Evolutionary conservation across 2,329 filamentous ascomycete species (phyloP).

Genomic region (Cytospora paraplurivora): DNA sequence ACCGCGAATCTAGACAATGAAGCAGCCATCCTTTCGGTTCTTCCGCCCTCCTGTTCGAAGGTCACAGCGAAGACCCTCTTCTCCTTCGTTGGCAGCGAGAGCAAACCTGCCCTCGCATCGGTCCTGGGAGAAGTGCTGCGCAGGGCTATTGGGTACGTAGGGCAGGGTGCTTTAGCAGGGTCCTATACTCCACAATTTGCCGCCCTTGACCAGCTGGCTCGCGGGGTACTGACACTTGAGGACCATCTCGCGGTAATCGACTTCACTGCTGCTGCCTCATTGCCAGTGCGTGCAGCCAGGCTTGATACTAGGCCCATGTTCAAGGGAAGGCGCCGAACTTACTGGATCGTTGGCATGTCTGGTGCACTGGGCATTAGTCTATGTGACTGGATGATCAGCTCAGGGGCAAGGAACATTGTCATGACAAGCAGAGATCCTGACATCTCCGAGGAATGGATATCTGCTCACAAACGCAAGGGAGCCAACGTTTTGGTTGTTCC

Average conservation of each 20-base stretch:
- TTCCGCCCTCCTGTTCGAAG: slow-evolving; percentile 7
- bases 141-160: background rate
- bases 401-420: slow-evolving; percentile 28
- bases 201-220: no score
- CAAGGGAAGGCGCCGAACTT: slow-evolving; percentile 24
- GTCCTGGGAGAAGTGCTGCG: no score
- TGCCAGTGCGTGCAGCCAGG: background rate
- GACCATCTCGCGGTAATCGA: no score
- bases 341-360: slow-evolving; percentile 32
- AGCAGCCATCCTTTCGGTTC: no score
- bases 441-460: slow-evolving; percentile 27
- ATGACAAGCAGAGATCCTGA: slow-evolving; percentile 28
- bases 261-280: no score
- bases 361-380: background rate
- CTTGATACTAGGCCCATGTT: slow-evolving; percentile 28
- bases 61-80: slow-evolving; percentile 13
- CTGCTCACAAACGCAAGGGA: slow-evolving; percentile 29
- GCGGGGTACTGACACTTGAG: no score
- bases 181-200: no score
- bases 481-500: background rate
- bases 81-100: background rate
- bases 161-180: slow-evolving; percentile 1
- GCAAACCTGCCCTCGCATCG: no score
- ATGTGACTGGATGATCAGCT: slow-evolving; percentile 31
- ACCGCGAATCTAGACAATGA: no score